A percentile compares a stretch with the other conserved stretches of the same genome.
Conservation (phyloP, 169 alveolate genomes). For the Babesia ovata region DNA sequence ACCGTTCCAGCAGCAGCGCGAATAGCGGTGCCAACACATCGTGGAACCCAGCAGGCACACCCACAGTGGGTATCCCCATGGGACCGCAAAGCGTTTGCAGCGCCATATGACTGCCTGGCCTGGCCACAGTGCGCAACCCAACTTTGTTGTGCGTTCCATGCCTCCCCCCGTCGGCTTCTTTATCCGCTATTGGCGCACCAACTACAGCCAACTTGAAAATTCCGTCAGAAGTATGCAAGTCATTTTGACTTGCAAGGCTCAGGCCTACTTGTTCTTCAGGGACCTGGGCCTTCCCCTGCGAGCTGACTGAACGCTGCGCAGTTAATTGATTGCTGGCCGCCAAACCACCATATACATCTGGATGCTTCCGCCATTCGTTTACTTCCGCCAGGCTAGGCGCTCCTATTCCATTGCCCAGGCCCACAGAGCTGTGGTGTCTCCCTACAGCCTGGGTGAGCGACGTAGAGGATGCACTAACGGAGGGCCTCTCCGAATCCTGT, state of each 20-base stretch:
- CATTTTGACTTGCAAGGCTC: not conserved
- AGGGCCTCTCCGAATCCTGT: not conserved
- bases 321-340: no score
- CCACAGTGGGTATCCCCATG: conserved; percentile 19
- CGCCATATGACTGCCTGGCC: not conserved
- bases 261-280: no score
- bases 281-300: no score
- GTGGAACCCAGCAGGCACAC: conserved; percentile 13
- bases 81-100: not conserved
- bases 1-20: conserved; percentile 32
- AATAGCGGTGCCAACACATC: conserved; percentile 54
- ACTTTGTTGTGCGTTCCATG: not conserved
- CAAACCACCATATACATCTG: not conserved
- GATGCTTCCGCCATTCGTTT: no score
- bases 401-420: not conserved
- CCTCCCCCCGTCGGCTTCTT: no score
- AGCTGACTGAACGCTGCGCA: not conserved
- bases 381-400: no score
- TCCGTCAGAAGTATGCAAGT: not conserved
- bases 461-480: not conserved
- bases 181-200: not conserved
- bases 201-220: not conserved
- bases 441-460: not conserved
- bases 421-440: not conserved
- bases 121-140: not conserved